Conservation (phyloP, 192 early-diverging fungal species). For the Backusella westeae region DNA sequence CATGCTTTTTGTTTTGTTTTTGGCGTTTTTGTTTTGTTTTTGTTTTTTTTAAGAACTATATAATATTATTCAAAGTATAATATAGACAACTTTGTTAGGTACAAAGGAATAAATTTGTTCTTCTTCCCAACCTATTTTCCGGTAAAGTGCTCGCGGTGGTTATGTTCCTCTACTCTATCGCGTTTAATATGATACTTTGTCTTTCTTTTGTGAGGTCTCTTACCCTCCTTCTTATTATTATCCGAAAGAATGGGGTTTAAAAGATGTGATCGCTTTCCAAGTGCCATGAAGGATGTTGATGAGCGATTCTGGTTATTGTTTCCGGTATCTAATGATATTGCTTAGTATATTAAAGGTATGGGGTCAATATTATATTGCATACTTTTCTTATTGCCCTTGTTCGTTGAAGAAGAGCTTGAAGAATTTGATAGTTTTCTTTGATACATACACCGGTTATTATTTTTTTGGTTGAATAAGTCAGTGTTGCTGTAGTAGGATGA, state of each 20-base stretch:
- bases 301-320: neutral
- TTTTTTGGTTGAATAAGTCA: neutral
- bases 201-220: neutral
- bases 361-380: neutral
- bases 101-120: neutral
- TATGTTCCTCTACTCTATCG: neutral
- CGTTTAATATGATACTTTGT: neutral
- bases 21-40: neutral
- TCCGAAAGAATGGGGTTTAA: slow-evolving; percentile 4
- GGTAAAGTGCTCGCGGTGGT: neutral
- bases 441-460: neutral
- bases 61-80: neutral
- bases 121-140: neutral
- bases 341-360: neutral
- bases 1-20: neutral
- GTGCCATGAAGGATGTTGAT: slow-evolving; percentile 5
- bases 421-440: neutral
- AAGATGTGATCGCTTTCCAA: slow-evolving; percentile 20
- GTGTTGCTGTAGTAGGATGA: neutral
- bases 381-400: neutral
- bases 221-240: neutral
- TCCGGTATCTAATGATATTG: neutral
- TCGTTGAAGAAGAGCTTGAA: neutral
- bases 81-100: neutral
- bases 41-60: neutral